These are phyloP conservation scores for Thalassiosira hispida DNA, from an alignment of 352 stramenopile species.

Conservation along the genomic window DNA sequence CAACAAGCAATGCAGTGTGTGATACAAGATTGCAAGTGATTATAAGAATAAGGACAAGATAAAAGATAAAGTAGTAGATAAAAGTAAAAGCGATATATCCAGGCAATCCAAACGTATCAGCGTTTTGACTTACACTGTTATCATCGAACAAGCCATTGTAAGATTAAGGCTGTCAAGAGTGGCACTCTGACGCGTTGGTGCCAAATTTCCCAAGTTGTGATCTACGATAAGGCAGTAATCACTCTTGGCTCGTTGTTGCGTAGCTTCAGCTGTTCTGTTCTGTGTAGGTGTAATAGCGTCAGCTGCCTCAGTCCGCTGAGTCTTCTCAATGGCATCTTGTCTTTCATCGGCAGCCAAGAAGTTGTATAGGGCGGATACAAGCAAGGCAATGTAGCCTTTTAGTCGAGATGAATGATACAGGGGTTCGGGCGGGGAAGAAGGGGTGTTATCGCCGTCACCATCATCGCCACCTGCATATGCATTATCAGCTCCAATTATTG, in stretches of 20 bases:
- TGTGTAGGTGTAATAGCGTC: too few relatives aligned
- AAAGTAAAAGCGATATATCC: too few relatives aligned
- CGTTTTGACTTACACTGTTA: slow-evolving; percentile 14
- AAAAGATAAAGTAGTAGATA: too few relatives aligned
- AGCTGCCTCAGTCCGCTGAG: too few relatives aligned
- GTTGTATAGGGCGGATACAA: slow-evolving; percentile 51
- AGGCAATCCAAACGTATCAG: too few relatives aligned
- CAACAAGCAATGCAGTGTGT: too few relatives aligned
- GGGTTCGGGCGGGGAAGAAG: background rate
- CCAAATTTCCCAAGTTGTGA: slow-evolving; percentile 7
- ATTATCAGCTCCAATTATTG: too few relatives aligned
- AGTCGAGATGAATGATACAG: slow-evolving; percentile 64
- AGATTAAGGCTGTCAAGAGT: background rate
- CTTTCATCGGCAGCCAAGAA: slow-evolving; percentile 8
- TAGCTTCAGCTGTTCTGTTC: too few relatives aligned
- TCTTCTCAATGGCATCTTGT: background rate
- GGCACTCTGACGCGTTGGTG: background rate
- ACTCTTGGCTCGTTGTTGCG: background rate
- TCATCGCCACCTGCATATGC: background rate
- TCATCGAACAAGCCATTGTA: slow-evolving; percentile 24
- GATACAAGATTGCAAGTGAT: too few relatives aligned
- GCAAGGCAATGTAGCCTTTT: slow-evolving; percentile 75
- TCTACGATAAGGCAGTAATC: slow-evolving; percentile 19
- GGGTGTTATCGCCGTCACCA: background rate
- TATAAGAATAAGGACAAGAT: too few relatives aligned